Base-by-base conservation (phyloP, 2,329 filamentous ascomycete species). In the Fusarium graminum region DNA sequence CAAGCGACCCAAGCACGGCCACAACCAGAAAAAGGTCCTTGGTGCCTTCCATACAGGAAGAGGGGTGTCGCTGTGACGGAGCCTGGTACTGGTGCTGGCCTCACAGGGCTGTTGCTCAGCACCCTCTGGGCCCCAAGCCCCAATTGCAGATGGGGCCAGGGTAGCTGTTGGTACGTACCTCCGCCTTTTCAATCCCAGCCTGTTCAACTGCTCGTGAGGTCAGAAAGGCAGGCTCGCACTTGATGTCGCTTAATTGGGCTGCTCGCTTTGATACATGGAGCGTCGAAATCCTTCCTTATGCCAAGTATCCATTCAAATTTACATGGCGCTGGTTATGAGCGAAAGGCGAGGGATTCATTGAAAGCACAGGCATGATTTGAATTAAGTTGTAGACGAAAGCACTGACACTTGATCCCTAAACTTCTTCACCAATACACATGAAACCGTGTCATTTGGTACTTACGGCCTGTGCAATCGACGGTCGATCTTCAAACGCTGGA, bases 41-140 rank as follows among this genome's bases (percentile, higher is more conserved):
- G 57, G 58, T 26, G 52, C 46, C 41, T 46, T 38, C 30, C 30
- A 55, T 13, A 36, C 44, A 44, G 38, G 36, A 12, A 50, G 59
- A 63, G 52, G 64, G 54, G 64, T 47, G 53, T 50, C 28, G 44
- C 29, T 43, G 43, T 42, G 43, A 47, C 26, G n/a, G 44, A 22
- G 65, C 55, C 65, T 59, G 47, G 53, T 57, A 32, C 50, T 62
- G 55, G 58, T 44, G 56, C 59, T 67, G 67, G 64, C 67, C 67
- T 71, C 69, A 71, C 69, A 71, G 57, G 69, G 69, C 69, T 71
- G 69, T 57, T 72, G 60, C 57, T 43, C 63, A 65, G 64, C 46
- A 50, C 45, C 50, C 59, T 44, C 64, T 68, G 56, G 61, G 65
- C 56, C 67, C 57, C 57, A 60, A 60, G 22, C 22, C 22, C 22